These are phyloP conservation scores for Penicillium sp. DNA, from an alignment of 2,329 filamentous ascomycete species.

Conservation along the genomic window DNA sequence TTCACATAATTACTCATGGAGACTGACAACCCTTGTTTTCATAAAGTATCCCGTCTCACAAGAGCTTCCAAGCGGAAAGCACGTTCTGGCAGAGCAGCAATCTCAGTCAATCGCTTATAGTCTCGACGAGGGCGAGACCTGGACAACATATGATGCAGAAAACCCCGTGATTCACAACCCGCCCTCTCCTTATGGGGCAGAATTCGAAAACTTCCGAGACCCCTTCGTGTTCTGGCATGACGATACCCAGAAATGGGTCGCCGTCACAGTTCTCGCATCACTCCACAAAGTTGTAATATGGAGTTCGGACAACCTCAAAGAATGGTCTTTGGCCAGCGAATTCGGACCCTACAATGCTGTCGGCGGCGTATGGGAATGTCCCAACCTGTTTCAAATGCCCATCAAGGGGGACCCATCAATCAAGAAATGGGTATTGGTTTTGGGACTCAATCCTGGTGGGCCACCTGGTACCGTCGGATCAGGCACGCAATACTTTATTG, in stretches of 20 bases:
- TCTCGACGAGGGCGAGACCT: constrained; percentile 60
- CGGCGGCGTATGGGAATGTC: constrained; percentile 33
- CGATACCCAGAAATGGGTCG: constrained; percentile 22
- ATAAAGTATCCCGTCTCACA: constrained; percentile 22
- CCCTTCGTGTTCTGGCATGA: constrained; percentile 54
- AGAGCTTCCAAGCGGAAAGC: constrained; percentile 24
- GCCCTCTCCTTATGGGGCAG: constrained; percentile 49
- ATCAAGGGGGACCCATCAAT: constrained; percentile 16
- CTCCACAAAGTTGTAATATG: constrained; percentile 26
- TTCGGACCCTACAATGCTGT: constrained; percentile 28
- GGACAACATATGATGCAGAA: constrained; percentile 53
- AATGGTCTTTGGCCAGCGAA: constrained; percentile 26
- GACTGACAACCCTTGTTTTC: neutral
- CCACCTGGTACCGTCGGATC: constrained; percentile 30
- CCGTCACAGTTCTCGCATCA: constrained; percentile 15
- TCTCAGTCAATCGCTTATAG: constrained; percentile 64
- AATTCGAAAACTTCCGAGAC: constrained; percentile 51
- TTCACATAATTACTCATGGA: neutral
- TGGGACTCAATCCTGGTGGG: constrained; percentile 31
- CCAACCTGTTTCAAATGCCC: constrained; percentile 25
- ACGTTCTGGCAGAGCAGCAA: constrained; percentile 31
- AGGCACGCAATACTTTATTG: constrained; percentile 32
- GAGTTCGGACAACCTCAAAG: constrained; percentile 27
- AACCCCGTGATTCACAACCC: constrained; percentile 59
- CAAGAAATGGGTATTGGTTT: constrained; percentile 27